Evolutionary conservation across 345 rosid species (phyloP).

Genomic region (Populus pruinosa): DNA sequence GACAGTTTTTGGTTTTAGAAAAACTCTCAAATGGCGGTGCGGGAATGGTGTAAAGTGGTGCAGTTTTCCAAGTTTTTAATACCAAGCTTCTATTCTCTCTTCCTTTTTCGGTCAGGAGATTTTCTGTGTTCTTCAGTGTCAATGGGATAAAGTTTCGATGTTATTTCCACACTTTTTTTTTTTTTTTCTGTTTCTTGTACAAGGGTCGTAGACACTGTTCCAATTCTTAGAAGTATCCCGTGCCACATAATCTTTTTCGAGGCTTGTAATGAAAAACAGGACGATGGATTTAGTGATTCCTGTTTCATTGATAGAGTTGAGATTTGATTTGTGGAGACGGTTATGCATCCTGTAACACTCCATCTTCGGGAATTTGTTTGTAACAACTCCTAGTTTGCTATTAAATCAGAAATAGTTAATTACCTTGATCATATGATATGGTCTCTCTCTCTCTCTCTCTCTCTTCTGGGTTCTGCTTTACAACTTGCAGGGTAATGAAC

Average conservation of each 20-base stretch:
- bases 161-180: slow-evolving; percentile 13
- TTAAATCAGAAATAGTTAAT: background rate
- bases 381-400: background rate
- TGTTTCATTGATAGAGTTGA: background rate
- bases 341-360: slow-evolving; percentile 1
- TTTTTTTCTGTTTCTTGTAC: background rate
- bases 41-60: slow-evolving; percentile 20
- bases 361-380: background rate
- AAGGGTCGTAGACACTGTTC: slow-evolving; percentile 3
- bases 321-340: slow-evolving; percentile 7
- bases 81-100: background rate
- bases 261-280: slow-evolving; percentile 4
- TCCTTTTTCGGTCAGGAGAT: background rate
- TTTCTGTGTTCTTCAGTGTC: background rate
- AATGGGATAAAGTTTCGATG: slow-evolving; percentile 11
- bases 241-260: background rate
- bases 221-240: background rate
- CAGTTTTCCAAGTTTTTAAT: slow-evolving; percentile 21
- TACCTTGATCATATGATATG: background rate
- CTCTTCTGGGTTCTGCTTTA: background rate
- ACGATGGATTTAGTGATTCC: slow-evolving; percentile 4
- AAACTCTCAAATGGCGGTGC: slow-evolving; percentile 9
- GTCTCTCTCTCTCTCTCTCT: background rate
- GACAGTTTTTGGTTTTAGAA: slow-evolving; percentile 6
- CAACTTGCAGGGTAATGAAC: background rate